Evolutionary conservation across 805 yeast genomes (phyloP), one percentile per base, ranked within the genome.

Genomic region (Starmerella sirachaensis): DNA sequence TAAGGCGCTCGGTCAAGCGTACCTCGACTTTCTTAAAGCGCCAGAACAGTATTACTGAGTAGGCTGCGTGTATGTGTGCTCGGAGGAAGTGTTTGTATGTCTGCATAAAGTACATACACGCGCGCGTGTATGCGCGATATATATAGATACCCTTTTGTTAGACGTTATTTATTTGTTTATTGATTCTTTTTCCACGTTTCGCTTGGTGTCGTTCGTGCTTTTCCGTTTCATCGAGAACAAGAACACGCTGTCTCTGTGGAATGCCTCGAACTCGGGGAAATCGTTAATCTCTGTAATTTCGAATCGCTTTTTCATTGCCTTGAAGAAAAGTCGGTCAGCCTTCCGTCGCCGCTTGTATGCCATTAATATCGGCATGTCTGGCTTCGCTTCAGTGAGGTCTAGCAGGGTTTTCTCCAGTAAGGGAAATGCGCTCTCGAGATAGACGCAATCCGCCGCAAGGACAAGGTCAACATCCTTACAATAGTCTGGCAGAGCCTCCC

Each of bases 371-470:
- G 64, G 54, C 6, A 72, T 64, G 17, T 63, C 64, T 10, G 11
- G 27, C 5, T 29, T 23, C 5, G 53, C 46, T 7, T 51, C 57
- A 12, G 65, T 53, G 14, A 72, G 47, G 41, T 69, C 71, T 24
- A 69, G 41, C 21, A 72, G 52, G 0, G 78, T 72, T 41, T 59
- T 54, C 36, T 68, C 70, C 26, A 72, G 50, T 28, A 71, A 48
- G 4, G 73, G 74, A 48, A 73, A 72, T 3, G 75, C 73, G 8
- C 58, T 50, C 46, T 71, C 78, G 19, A 68, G 56, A 41, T 72
- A 72, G 11, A 73, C 77, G 52, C 77, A 72, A 51, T 72, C 78
- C 0, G 78, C 78, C 5, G 77, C 78, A 18, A 72, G 49, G 2
- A 72, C 54, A 5, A 71, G 54, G 51, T 70, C 75, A 5, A 53